Conservation (phyloP, 805 yeast species). For the Yarrowia sp. region DNA sequence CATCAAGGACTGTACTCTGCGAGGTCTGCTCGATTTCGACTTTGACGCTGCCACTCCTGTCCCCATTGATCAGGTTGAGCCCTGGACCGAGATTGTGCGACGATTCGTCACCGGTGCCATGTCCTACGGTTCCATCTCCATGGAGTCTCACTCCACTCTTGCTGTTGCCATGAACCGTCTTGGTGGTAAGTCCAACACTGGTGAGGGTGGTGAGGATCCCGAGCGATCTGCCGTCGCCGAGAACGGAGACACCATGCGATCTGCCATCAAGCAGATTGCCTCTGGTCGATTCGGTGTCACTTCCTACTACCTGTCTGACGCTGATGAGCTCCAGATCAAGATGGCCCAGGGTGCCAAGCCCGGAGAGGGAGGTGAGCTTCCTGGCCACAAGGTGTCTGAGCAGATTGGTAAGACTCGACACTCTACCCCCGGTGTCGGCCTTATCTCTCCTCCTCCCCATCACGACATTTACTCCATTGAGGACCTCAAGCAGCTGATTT, state of each 20-base stretch:
- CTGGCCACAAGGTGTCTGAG: conserved; percentile 86
- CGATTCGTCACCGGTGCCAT: conserved; percentile 99
- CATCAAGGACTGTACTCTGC: conserved; percentile 83
- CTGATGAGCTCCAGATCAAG: conserved; percentile 95
- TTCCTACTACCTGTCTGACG: conserved; percentile 87
- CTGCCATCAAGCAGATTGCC: conserved; percentile 97
- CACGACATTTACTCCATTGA: conserved; percentile 98
- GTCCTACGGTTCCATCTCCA: conserved; percentile 98
- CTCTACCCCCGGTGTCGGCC: conserved; percentile 94
- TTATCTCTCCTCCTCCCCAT: conserved; percentile 98
- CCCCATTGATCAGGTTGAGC: conserved; percentile 97
- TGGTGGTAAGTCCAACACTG: conserved; percentile 97
- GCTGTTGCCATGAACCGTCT: conserved; percentile 98
- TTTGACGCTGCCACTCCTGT: conserved; percentile 66
- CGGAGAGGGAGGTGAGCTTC: conserved; percentile 99
- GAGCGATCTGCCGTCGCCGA: conserved; percentile 76
- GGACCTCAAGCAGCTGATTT: conserved; percentile 93
- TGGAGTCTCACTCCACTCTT: conserved; percentile 96
- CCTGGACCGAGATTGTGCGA: conserved; percentile 98
- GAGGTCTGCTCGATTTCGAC: conserved; percentile 93
- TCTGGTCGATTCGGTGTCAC: conserved; percentile 98
- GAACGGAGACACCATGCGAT: conserved; percentile 96
- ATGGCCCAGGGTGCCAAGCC: conserved; percentile 99
- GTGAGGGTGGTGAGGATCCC: conserved; percentile 99
- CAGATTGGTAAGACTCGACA: conserved; percentile 93